Conservation (phyloP, 2,329 filamentous ascomycete genomes). For the Microdochium nivale region DNA sequence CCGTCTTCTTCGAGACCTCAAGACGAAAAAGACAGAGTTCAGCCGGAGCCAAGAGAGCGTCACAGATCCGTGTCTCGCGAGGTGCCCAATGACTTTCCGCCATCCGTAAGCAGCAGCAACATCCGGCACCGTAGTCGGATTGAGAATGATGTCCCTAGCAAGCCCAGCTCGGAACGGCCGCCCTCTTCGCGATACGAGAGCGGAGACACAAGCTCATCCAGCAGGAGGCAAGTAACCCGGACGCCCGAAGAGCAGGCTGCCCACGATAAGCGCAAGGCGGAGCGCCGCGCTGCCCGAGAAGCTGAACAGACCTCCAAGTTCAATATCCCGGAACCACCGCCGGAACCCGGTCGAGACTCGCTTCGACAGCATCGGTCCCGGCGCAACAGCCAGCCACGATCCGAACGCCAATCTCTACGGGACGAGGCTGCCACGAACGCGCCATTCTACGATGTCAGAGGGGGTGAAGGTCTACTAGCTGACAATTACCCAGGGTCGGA, state of each 20-base stretch:
- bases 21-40: conserved; percentile 13
- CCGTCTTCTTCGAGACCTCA: conserved; percentile 7
- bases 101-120: conserved; percentile 21
- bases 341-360: conserved; percentile 5
- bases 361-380: conserved; percentile 26
- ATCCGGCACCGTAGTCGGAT: conserved; percentile 21
- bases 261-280: conserved; percentile 40
- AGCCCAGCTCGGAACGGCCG: conserved; percentile 22
- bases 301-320: conserved; percentile 19
- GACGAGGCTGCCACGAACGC: conserved; percentile 21
- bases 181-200: conserved; percentile 34
- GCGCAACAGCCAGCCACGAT: conserved; percentile 30
- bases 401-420: conserved; percentile 16
- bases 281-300: conserved; percentile 28
- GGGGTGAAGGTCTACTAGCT: conserved; percentile 23
- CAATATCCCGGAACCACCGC: conserved; percentile 18
- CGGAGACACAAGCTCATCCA: conserved; percentile 18
- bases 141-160: conserved; percentile 13
- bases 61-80: conserved; percentile 8
- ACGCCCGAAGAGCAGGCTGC: conserved; percentile 40
- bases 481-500: conserved; percentile 8
- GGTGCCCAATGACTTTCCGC: conserved; percentile 14
- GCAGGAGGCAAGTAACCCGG: conserved; percentile 21
- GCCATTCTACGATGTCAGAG: conserved; percentile 33
- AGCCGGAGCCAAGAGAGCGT: neutral